Percentiles rank a stretch among this genome's conserved stretches.
These are phyloP conservation scores for Plenodomus biglobosus DNA, from an alignment of 2,329 filamentous ascomycete genomes.

Conservation along the genomic window DNA sequence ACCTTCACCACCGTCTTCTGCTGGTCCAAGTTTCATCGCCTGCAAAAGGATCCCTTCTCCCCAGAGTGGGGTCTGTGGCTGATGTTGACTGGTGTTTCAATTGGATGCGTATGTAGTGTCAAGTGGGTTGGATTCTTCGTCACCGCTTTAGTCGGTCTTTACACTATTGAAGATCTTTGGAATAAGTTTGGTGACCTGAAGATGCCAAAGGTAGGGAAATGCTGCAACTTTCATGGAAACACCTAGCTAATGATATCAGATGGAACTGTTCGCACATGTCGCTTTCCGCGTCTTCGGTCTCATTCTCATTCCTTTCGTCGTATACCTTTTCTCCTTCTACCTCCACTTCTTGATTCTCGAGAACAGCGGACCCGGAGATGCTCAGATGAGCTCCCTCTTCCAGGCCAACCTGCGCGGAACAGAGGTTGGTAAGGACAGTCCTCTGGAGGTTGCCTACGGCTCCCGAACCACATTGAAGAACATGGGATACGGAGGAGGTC, in stretches of 20 bases:
- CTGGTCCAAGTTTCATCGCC: slow-evolving; percentile 94
- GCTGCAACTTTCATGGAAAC: background rate
- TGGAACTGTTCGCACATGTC: slow-evolving; percentile 73
- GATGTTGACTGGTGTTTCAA: slow-evolving; percentile 88
- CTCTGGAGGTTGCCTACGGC: slow-evolving; percentile 85
- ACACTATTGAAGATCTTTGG: slow-evolving; percentile 96
- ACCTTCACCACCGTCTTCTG: slow-evolving; percentile 97
- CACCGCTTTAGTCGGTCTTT: slow-evolving; percentile 90
- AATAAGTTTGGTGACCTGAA: slow-evolving; percentile 93
- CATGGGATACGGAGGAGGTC: slow-evolving; percentile 97
- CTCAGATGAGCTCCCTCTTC: slow-evolving; percentile 99
- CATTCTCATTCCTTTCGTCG: slow-evolving; percentile 82
- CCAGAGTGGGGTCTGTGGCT: slow-evolving; percentile 94
- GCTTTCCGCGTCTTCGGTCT: slow-evolving; percentile 79
- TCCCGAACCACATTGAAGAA: slow-evolving; percentile 95
- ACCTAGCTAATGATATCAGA: slow-evolving; percentile 47
- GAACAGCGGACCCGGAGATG: slow-evolving; percentile 92
- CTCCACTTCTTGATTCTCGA: slow-evolving; percentile 92
- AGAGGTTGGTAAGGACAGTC: slow-evolving; percentile 90
- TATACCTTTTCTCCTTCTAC: slow-evolving; percentile 96
- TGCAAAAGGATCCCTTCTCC: slow-evolving; percentile 83
- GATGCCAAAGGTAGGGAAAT: slow-evolving; percentile 70
- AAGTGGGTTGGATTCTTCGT: slow-evolving; percentile 98
- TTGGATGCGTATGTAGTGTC: slow-evolving; percentile 97
- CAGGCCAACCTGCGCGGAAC: slow-evolving; percentile 95